Base-by-base conservation (phyloP, 441 rosid genomes). In the Pelargonium citronellum region DNA sequence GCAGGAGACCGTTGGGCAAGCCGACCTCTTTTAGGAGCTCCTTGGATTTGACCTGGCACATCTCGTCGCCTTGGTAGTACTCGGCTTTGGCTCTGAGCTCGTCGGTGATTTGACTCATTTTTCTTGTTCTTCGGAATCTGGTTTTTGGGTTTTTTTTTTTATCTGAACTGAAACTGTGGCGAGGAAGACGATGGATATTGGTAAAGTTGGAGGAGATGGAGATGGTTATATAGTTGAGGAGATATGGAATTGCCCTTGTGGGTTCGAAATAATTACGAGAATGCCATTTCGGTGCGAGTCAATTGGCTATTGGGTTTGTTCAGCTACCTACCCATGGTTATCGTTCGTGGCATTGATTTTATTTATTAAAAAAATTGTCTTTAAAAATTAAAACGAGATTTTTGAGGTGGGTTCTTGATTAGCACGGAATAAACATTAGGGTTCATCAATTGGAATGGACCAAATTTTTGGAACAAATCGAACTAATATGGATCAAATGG, bases 1-100 rank as follows among this genome's bases (percentile, higher is more conserved):
- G 99, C 68, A 94, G 69, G 12, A 94, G 73, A 53, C 99, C 99
- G 43, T 86, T 90, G 0, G 97, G 97, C 66, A 94, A 74, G 0
- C 84, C 81, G 0, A 89, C 60, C 67, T 94, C 96, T 55, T 4
- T 77, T 34, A 91, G 94, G 71, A 94, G 46, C 0, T 58, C 43
- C 82, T 75, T 82, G 0, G 99, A 78, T 70, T 87, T 94, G 78
- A 85, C 91, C 27, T 82, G 82, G 80, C 99, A 87, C 34, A 87
- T 71, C 74, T 81, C 91, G 71, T 91, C 96, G 37, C 96, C 97
- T 2, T 72, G 71, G 85, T 91, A 90, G 0, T 84, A 55, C 79
- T 91, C 95, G 1, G 99, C 96, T 53, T 83, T 89, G 71, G 89
- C 88, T 73, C 76, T 85, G 71, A 91, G 81, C 71, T 90, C 99